A percentile compares a stretch with the other conserved stretches of the same genome.
Conservation (phyloP, 2,329 filamentous ascomycete genomes). For the Gnomoniopsis sp. region DNA sequence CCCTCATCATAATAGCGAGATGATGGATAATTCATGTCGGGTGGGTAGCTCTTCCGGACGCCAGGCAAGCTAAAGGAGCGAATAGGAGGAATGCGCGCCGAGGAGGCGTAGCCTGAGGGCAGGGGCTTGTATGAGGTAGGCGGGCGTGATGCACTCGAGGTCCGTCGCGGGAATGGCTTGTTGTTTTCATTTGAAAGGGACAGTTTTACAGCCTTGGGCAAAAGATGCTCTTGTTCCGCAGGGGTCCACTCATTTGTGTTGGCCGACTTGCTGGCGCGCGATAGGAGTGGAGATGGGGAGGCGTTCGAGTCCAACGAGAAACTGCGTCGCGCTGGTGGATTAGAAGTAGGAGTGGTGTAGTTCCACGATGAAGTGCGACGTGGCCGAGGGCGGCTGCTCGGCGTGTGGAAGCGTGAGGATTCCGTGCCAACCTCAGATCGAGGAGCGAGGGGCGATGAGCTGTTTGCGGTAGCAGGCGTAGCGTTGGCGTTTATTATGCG, state of each 20-base stretch:
- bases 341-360: background rate
- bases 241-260: slow-evolving; percentile 33
- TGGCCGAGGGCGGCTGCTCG: slow-evolving; percentile 12
- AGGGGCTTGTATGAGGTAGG: slow-evolving; percentile 50
- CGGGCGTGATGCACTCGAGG: slow-evolving; percentile 38
- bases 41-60: slow-evolving; percentile 50
- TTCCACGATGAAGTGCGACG: slow-evolving; percentile 23
- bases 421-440: slow-evolving; percentile 19
- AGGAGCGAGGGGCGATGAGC: slow-evolving; percentile 13
- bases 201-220: slow-evolving; percentile 34
- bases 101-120: slow-evolving; percentile 25
- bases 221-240: slow-evolving; percentile 45
- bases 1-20: slow-evolving; percentile 43
- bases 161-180: slow-evolving; percentile 28
- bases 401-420: slow-evolving; percentile 12
- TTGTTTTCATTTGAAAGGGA: slow-evolving; percentile 10
- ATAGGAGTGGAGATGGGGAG: slow-evolving; percentile 18
- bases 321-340: slow-evolving; percentile 21
- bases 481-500: slow-evolving; percentile 29
- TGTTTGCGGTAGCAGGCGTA: background rate
- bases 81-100: slow-evolving; percentile 47
- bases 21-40: slow-evolving; percentile 49
- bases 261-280: slow-evolving; percentile 26
- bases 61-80: slow-evolving; percentile 55
- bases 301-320: slow-evolving; percentile 15